Base-by-base conservation (phyloP, 441 rosid species). In the Bruguiera hainesii region DNA sequence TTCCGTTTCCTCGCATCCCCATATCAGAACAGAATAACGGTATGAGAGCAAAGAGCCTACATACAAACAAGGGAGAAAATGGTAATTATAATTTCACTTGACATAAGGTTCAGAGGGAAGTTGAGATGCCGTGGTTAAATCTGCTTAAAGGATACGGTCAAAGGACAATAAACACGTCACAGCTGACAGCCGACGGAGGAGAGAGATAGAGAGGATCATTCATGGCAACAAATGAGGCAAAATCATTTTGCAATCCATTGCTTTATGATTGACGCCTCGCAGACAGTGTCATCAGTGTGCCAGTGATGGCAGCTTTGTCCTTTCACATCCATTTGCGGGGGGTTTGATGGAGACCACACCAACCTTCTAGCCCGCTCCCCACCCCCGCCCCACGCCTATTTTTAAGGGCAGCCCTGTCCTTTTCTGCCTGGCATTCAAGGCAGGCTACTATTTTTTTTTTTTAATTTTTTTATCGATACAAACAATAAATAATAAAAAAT, bases 191-290 rank as follows among this genome's bases (percentile, higher is more conserved):
- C 73, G 75, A 69, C 33, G 56, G 68, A 60, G 55, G 50, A 52
- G 16, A 56, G 61, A 30, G 71, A 50, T 58, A 20, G 46, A 26
- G 33, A 50, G 33, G 39, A 31, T 39, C 4, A 39, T 37, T 37
- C 15, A 10, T 37, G 48, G 18, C 28, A 53, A 20, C 11, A 52
- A 23, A 10, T 11, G 25, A 73, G 71, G 81, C 71, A 52, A 78
- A 82, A 84, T 82, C 79, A 83, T 83, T 78, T 80, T 33, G 87
- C 56, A 85, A 81, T 85, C 86, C 64, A 83, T 85, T 83, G 83
- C 82, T 83, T 77, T 79, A 81, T 85, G 86, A 85, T 85, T 85
- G 87, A 85, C 78, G 71, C 83, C 79, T 81, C 82, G 71, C 78
- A 78, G 81, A 78, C 81, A 73, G 70, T 1, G 26, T 48, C 72